Conservation (phyloP, 202 grass and related monocot species). For the Alloteropsis angusta region DNA sequence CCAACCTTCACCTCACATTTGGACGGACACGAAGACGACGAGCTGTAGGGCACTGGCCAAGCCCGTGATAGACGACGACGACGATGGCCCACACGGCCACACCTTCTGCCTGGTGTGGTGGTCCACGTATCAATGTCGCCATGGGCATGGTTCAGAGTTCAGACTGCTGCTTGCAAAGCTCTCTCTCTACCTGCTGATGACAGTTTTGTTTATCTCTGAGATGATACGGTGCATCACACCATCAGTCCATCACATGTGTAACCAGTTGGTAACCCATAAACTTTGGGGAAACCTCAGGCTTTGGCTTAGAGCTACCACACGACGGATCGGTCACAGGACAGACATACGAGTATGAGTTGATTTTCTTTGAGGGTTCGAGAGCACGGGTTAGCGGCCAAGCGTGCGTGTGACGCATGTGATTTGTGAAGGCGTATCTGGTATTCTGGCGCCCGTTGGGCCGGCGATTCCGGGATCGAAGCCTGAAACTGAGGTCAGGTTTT, state of each 20-base stretch:
- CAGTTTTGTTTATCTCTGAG: not conserved
- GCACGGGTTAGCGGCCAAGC: not conserved
- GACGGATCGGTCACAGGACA: not conserved
- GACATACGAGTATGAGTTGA: not conserved
- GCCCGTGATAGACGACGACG: not conserved
- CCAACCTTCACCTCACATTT: not conserved
- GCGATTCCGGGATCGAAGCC: not conserved
- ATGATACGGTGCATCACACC: not conserved
- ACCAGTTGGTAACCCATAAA: not conserved
- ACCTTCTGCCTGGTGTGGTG: not conserved
- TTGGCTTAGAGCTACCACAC: too few species aligned
- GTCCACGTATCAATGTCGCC: conserved; percentile 16
- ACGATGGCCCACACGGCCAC: not conserved
- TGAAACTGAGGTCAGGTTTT: conserved; percentile 19
- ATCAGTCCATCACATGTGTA: not conserved
- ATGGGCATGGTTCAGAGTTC: not conserved
- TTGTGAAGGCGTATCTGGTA: not conserved
- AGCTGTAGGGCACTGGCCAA: not conserved
- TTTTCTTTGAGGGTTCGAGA: not conserved
- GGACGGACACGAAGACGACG: not conserved
- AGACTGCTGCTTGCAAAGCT: not conserved
- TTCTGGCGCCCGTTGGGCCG: not conserved
- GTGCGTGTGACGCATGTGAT: not conserved
- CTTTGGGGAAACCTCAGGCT: not conserved
- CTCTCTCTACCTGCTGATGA: not conserved